A percentile compares a stretch with the other conserved stretches of the same genome.
Evolutionary conservation across 2,329 filamentous ascomycete species (phyloP).

Genomic region (Aphanocladium album): DNA sequence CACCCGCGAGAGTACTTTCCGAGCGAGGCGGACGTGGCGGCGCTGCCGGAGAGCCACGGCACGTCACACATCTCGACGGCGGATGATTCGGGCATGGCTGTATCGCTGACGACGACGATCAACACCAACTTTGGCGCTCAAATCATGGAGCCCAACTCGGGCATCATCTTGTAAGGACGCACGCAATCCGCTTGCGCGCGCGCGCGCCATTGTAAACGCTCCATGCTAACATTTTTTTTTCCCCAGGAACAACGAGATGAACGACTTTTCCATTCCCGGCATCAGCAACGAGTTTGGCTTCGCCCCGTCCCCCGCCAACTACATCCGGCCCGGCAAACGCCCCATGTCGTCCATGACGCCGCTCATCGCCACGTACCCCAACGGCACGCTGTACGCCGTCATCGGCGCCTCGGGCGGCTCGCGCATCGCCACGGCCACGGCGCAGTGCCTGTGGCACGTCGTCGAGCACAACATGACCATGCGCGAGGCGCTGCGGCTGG

Average conservation of each 20-base stretch:
- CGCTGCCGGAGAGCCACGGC: slow-evolving; percentile 60
- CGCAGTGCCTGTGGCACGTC: slow-evolving; percentile 68
- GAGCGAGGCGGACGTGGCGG: slow-evolving; percentile 47
- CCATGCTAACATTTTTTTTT: too few relatives aligned
- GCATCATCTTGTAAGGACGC: slow-evolving; percentile 60
- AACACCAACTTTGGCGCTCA: slow-evolving; percentile 81
- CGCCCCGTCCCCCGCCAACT: slow-evolving; percentile 74
- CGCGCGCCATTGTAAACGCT: too few relatives aligned
- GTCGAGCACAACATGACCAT: slow-evolving; percentile 60
- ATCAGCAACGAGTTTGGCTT: slow-evolving; percentile 79
- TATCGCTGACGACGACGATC: slow-evolving; percentile 80
- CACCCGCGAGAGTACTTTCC: slow-evolving; percentile 73
- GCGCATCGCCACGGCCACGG: slow-evolving; percentile 74
- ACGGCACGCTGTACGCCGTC: slow-evolving; percentile 61
- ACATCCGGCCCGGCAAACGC: slow-evolving; percentile 72
- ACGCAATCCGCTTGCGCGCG: not conserved
- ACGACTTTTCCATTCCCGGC: slow-evolving; percentile 83
- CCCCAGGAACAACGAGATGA: slow-evolving; percentile 55
- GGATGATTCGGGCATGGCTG: slow-evolving; percentile 67
- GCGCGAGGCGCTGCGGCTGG: slow-evolving; percentile 56
- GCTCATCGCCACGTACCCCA: slow-evolving; percentile 62
- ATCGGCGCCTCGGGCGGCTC: slow-evolving; percentile 76
- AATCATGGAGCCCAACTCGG: slow-evolving; percentile 74
- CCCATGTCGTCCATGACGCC: slow-evolving; percentile 80
- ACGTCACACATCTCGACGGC: slow-evolving; percentile 70